Evolutionary conservation across 2,329 filamentous ascomycete genomes (phyloP).

Genomic region (Trichophyton equinum): DNA sequence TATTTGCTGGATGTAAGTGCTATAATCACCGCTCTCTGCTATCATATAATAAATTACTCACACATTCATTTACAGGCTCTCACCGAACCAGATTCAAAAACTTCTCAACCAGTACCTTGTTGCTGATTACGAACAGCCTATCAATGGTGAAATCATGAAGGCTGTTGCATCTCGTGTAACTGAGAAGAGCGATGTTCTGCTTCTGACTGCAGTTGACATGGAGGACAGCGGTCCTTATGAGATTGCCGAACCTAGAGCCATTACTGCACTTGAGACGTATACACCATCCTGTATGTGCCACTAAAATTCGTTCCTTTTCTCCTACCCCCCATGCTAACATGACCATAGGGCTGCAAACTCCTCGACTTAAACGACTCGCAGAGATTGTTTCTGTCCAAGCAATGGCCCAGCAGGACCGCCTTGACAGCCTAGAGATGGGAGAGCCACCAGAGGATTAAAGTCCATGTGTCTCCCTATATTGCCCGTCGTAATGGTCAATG

Average conservation of each 20-base stretch:
- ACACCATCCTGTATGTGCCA: constrained; percentile 77
- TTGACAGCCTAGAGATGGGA: constrained; percentile 38
- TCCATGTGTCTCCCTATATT: not conserved
- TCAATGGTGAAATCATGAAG: constrained; percentile 99
- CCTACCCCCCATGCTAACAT: not conserved
- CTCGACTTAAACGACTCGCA: constrained; percentile 85
- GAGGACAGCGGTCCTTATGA: constrained; percentile 97
- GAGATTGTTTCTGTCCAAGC: constrained; percentile 96
- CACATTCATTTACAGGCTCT: constrained; percentile 51
- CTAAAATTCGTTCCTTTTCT: not conserved
- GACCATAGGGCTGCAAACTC: constrained; percentile 75
- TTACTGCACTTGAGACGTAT: constrained; percentile 94
- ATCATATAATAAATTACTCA: constrained; percentile 2
- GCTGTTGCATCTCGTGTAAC: constrained; percentile 92
- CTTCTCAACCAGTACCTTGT: constrained; percentile 96
- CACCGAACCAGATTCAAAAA: constrained; percentile 98
- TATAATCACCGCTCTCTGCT: not conserved
- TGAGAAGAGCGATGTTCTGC: constrained; percentile 92
- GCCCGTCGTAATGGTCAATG: not conserved
- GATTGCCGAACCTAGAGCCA: constrained; percentile 90
- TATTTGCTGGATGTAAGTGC: constrained; percentile 95
- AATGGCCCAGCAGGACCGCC: constrained; percentile 84
- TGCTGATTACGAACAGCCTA: constrained; percentile 96
- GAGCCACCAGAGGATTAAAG: constrained; percentile 12
- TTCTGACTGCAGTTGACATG: constrained; percentile 93